Percentiles rank a stretch among this genome's conserved stretches.
phyloP scores from a whole-genome alignment of 1,139 yeast species.

The Yamadazyma pseudoaaseri region DNA sequence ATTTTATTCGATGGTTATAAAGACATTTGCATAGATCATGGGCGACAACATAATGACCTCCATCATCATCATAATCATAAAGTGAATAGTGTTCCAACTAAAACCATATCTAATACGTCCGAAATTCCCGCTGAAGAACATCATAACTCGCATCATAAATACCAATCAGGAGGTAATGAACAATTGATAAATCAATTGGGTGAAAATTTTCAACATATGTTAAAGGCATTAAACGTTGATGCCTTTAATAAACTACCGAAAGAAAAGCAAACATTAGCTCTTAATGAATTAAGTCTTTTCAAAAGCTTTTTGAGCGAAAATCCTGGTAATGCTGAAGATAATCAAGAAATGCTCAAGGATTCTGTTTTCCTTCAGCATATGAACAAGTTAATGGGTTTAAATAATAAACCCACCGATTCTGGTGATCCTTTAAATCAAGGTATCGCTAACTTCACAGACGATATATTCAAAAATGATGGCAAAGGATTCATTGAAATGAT shows the following conservation, averaged over 20 bases:
- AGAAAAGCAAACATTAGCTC: constrained; percentile 11
- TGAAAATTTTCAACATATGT: constrained; percentile 10
- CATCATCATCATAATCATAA: background rate
- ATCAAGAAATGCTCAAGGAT: background rate
- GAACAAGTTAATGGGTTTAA: constrained; percentile 14
- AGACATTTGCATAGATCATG: background rate
- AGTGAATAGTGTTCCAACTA: too few species aligned
- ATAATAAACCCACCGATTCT: constrained; percentile 25
- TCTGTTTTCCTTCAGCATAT: constrained; percentile 1
- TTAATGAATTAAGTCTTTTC: constrained; percentile 9
- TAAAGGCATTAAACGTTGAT: constrained; percentile 14
- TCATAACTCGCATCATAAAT: too few species aligned
- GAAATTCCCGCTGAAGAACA: too few species aligned
- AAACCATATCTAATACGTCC: too few species aligned
- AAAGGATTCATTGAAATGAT: constrained; percentile 71
- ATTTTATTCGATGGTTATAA: constrained; percentile 16
- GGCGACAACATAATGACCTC: background rate
- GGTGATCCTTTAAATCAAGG: background rate
- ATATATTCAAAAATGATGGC: constrained; percentile 72
- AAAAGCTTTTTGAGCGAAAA: constrained; percentile 8
- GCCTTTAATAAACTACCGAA: constrained; percentile 8
- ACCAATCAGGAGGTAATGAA: background rate
- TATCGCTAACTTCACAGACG: constrained; percentile 67
- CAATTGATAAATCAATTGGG: constrained; percentile 7
- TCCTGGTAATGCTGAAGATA: background rate